Base-by-base conservation (phyloP, 73 alveolate species). In the Stentor roeselii region DNA sequence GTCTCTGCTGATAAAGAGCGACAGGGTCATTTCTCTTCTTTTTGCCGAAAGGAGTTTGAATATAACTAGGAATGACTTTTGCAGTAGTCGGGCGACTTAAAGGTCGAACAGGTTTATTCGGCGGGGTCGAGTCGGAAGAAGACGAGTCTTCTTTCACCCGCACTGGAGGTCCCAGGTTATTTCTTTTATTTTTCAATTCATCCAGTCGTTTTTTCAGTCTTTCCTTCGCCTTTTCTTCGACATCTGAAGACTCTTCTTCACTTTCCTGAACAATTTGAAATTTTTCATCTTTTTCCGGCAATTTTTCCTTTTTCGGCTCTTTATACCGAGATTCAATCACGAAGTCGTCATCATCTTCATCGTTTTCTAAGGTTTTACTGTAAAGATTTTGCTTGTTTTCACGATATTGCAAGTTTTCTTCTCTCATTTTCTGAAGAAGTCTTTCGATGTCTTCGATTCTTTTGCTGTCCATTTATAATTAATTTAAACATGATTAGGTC, bases 361-460 rank as follows among this genome's bases (percentile, higher is more conserved):
- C 80, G 67, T 50, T 50, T 50, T 50, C 67, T 50, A 50, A 11
- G 21, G 21, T 36, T 32, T 32, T 67, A 67, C 37, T 21, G 80
- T 67, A 21, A 0, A 32, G 42, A 34, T 67, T 67, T 34, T 67
- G 41, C 41, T 67, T 67, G 34, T 67, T 67, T 67, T 67, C 80
- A 21, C 80, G n/a, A 32, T 67, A 67, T 34, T 30, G 37, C 2
- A 21, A 11, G 34, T 67, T 67, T 67, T 67, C 80, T 67, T 67
- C 80, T 21, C 37, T n/a, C 37, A 67, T 21, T 32, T 67, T 67
- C 34, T 67, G 80, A 67, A 67, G 80, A 14, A 67, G 80, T 15
- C 80, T 36, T n/a, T 67, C 80, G 37, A 67, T 67, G 37, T 67
- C 80, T 67, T 32, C 80, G 37, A 67, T 67, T 30, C 80, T 36